Percentiles rank a stretch among this genome's conserved stretches.
phyloP scores from a whole-genome alignment of 371 early-diverging fungal genomes.

The Syncephalastrum racemosum region DNA sequence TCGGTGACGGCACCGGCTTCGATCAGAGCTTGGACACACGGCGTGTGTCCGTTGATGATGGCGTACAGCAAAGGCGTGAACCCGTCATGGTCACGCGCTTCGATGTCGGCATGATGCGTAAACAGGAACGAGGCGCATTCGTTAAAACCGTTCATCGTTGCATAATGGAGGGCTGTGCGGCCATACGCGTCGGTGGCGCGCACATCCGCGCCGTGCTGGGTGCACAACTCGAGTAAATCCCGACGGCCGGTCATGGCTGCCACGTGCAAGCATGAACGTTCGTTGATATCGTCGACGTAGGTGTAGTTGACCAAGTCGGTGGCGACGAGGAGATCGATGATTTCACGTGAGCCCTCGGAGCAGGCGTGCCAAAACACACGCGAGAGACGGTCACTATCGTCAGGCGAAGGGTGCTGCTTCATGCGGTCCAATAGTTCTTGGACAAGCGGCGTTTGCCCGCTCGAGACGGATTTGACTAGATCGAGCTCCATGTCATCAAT shows the following conservation, averaged over 20 bases:
- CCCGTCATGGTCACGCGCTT: constrained; percentile 86
- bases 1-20: constrained; percentile 66
- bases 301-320: constrained; percentile 68
- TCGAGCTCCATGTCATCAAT: constrained; percentile 68
- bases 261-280: constrained; percentile 87
- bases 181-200: constrained; percentile 85
- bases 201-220: constrained; percentile 61
- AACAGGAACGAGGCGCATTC: constrained; percentile 73
- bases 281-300: constrained; percentile 90
- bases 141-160: constrained; percentile 84
- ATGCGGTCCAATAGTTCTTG: constrained; percentile 63
- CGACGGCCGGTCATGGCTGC: constrained; percentile 78
- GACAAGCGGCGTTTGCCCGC: constrained; percentile 48
- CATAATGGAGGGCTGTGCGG: constrained; percentile 88
- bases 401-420: constrained; percentile 38
- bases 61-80: constrained; percentile 85
- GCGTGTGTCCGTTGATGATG: constrained; percentile 77
- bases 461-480: constrained; percentile 53
- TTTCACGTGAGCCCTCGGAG: constrained; percentile 59
- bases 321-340: constrained; percentile 63
- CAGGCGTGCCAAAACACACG: constrained; percentile 86
- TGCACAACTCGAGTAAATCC: constrained; percentile 58
- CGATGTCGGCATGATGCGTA: constrained; percentile 54
- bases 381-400: constrained; percentile 56
- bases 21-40: constrained; percentile 73